Evolutionary conservation across 139 green algal species (phyloP), one percentile per base, ranked within the genome.

Genomic region (Eudorina sp.): DNA sequence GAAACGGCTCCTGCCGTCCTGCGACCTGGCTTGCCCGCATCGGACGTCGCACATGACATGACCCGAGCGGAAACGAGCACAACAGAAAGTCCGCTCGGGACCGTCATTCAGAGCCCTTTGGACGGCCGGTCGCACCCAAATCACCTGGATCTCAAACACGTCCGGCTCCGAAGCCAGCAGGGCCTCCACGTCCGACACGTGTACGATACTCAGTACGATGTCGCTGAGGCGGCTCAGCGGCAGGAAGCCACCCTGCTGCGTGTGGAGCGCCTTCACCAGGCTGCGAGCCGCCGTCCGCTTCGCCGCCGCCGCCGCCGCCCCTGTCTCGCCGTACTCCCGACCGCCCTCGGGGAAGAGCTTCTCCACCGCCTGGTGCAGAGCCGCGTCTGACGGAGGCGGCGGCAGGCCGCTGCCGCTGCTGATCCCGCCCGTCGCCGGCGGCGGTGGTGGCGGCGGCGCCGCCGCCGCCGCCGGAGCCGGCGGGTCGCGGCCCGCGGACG

Each of bases 71-170:
- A n/a, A n/a, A n/a, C n/a, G n/a, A n/a, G n/a, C n/a, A n/a, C n/a
- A n/a, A n/a, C n/a, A n/a, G n/a, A n/a, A n/a, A n/a, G n/a, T n/a
- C n/a, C n/a, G n/a, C n/a, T n/a, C n/a, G n/a, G n/a, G n/a, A n/a
- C n/a, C n/a, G n/a, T n/a, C n/a, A n/a, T n/a, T n/a, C n/a, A n/a
- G n/a, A n/a, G n/a, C n/a, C n/a, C n/a, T n/a, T n/a, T n/a, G n/a
- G n/a, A n/a, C n/a, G n/a, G n/a, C n/a, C n/a, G n/a, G n/a, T n/a
- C n/a, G n/a, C n/a, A n/a, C n/a, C n/a, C n/a, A n/a, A n/a, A 53
- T 14, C 58, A 86, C 79, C 79, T 86, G 58, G 40, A 86, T 11
- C 79, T 86, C 79, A 23, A 86, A 86, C 58, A 86, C 21, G 8
- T 86, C 79, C 1, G 60, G 43, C 40, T 86, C 60, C 60, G 41